These are phyloP conservation scores for Stenocarpella maydis DNA, from an alignment of 2,329 filamentous ascomycete species.

Conservation along the genomic window DNA sequence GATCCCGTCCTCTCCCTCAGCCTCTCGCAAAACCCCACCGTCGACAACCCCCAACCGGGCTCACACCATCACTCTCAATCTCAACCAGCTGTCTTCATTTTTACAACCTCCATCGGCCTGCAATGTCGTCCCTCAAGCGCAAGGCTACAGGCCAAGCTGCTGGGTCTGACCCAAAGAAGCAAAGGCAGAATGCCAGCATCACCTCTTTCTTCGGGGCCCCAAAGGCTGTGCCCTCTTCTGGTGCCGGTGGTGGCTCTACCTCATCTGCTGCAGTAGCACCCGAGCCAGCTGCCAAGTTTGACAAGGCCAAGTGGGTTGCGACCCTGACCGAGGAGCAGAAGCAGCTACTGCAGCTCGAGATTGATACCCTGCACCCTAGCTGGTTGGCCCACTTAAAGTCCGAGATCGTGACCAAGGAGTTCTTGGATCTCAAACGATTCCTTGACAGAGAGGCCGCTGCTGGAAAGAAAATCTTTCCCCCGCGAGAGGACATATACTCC, in stretches of 20 bases:
- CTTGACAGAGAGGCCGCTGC: conserved; percentile 77
- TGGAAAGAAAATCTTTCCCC: conserved; percentile 85
- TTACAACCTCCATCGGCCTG: background rate
- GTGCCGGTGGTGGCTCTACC: conserved; percentile 26
- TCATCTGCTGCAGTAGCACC: conserved; percentile 39
- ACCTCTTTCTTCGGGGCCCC: conserved; percentile 87
- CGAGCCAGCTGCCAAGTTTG: conserved; percentile 66
- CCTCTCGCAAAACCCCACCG: background rate
- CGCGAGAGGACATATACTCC: conserved; percentile 88
- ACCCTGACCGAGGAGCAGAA: conserved; percentile 83
- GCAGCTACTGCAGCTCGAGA: conserved; percentile 84
- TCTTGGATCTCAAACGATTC: conserved; percentile 88
- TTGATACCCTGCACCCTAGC: conserved; percentile 88
- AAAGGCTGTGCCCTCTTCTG: conserved; percentile 54
- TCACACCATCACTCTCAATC: background rate
- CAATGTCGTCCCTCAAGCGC: conserved; percentile 68
- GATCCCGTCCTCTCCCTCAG: background rate
- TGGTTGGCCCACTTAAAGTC: conserved; percentile 92
- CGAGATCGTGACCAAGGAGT: conserved; percentile 79
- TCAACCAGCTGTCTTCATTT: background rate
- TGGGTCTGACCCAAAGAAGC: conserved; percentile 69
- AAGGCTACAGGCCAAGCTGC: conserved; percentile 66
- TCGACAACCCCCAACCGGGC: background rate
- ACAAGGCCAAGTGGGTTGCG: conserved; percentile 91
- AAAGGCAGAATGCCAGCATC: conserved; percentile 79